These are phyloP conservation scores for Angomonas deanei DNA, from an alignment of 208 protist genomes.

Conservation along the genomic window DNA sequence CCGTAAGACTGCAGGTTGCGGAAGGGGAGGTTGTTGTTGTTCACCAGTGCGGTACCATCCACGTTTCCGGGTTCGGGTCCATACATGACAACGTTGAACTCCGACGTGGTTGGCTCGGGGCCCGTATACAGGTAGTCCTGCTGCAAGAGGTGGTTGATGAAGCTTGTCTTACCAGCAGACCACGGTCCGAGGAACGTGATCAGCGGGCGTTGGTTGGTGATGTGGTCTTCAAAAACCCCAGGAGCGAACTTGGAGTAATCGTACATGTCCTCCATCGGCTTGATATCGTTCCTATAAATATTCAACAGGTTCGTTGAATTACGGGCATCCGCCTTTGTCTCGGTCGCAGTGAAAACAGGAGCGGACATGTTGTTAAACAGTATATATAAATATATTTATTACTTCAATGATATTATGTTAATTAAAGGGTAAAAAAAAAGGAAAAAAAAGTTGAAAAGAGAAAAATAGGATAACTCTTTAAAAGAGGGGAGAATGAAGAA, in stretches of 20 bases:
- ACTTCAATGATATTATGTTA: background rate
- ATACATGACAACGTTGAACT: conserved; percentile 75
- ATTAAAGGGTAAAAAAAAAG: conserved; percentile 18
- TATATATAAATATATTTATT: background rate
- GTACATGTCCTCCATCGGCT: conserved; percentile 69
- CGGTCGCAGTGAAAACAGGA: background rate
- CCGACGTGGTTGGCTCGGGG: conserved; percentile 68
- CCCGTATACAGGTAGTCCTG: conserved; percentile 70
- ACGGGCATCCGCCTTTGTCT: conserved; percentile 18
- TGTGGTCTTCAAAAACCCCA: conserved; percentile 58
- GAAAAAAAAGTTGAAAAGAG: conserved; percentile 4
- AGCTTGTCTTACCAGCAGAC: conserved; percentile 74
- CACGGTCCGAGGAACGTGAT: conserved; percentile 74
- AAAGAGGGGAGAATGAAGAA: conserved; percentile 10
- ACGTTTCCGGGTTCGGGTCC: conserved; percentile 56
- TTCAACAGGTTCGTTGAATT: conserved; percentile 39
- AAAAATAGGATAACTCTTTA: background rate
- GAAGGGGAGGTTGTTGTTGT: conserved; percentile 88
- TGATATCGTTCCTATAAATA: conserved; percentile 49
- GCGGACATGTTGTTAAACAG: background rate
- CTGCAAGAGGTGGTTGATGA: conserved; percentile 80
- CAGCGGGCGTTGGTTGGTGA: conserved; percentile 55
- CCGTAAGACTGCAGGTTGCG: conserved; percentile 80
- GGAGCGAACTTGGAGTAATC: conserved; percentile 51
- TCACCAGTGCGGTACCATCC: conserved; percentile 77